Evolutionary conservation across 2,329 filamentous ascomycete genomes (phyloP).

Genomic region (Fusarium poae): DNA sequence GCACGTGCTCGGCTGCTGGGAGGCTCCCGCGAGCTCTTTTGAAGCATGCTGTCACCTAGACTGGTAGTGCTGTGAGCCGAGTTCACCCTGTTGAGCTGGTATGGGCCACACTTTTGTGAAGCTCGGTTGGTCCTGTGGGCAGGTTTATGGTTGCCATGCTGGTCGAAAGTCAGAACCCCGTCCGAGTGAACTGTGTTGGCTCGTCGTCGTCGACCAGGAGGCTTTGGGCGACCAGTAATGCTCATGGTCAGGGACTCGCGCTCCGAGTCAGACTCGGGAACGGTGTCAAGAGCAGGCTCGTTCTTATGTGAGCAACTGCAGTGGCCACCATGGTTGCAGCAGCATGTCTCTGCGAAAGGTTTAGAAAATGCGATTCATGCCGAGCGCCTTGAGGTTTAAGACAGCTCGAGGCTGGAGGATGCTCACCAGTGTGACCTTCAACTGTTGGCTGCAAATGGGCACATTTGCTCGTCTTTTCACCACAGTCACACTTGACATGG

Average conservation of each 20-base stretch:
- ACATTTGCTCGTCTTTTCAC: constrained; percentile 86
- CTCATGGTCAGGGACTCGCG: constrained; percentile 54
- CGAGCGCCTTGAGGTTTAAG: constrained; percentile 13
- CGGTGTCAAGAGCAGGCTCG: constrained; percentile 70
- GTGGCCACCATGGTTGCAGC: constrained; percentile 76
- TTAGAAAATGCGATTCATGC: constrained; percentile 34
- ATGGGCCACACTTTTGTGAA: constrained; percentile 72
- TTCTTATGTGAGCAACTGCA: constrained; percentile 76
- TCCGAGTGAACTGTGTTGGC: constrained; percentile 74
- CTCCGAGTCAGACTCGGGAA: constrained; percentile 74
- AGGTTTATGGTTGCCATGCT: constrained; percentile 74
- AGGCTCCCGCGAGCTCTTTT: constrained; percentile 55
- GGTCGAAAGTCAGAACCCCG: constrained; percentile 69
- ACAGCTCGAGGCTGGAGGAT: constrained; percentile 24
- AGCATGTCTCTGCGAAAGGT: constrained; percentile 69
- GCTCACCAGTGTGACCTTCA: constrained; percentile 71
- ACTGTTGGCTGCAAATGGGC: constrained; percentile 69
- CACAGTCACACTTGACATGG: constrained; percentile 97
- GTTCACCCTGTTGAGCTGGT: constrained; percentile 70
- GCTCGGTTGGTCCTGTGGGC: constrained; percentile 71
- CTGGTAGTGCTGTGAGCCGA: constrained; percentile 67
- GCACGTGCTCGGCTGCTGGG: constrained; percentile 54
- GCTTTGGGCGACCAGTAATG: constrained; percentile 56
- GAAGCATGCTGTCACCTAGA: constrained; percentile 60
- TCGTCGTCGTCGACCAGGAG: constrained; percentile 63